Conservation (phyloP, 768 basidiomycete species). For the Xerocomellus chrysenteron region DNA sequence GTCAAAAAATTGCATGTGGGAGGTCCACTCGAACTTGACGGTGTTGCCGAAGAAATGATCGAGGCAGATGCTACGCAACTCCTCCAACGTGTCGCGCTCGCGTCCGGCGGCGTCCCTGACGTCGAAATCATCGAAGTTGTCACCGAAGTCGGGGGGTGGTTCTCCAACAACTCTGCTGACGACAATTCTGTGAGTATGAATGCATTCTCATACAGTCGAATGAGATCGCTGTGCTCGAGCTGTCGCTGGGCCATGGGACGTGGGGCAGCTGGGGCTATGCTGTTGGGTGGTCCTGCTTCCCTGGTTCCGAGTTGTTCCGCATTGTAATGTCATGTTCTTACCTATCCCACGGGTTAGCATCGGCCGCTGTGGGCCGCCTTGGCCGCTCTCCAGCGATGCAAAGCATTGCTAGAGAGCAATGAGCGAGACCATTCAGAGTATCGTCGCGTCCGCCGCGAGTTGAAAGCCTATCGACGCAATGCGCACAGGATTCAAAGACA, state of each 20-base stretch:
- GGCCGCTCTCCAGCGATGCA: constrained; percentile 39
- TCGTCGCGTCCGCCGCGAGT: constrained; percentile 32
- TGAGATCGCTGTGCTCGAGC: not conserved
- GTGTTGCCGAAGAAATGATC: constrained; percentile 41
- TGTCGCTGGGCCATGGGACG: not conserved
- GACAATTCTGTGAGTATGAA: constrained; percentile 34
- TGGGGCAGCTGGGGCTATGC: not conserved
- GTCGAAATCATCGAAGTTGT: constrained; percentile 39
- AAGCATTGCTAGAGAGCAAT: constrained; percentile 35
- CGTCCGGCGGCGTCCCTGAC: constrained; percentile 34
- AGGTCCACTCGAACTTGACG: constrained; percentile 38
- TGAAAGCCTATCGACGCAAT: constrained; percentile 29
- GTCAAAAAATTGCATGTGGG: constrained; percentile 69
- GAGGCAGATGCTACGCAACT: constrained; percentile 40
- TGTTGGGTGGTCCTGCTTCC: constrained; percentile 1
- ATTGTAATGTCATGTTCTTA: constrained; percentile 18
- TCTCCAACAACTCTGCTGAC: constrained; percentile 41
- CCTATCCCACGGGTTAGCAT: constrained; percentile 27
- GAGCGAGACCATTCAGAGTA: constrained; percentile 32
- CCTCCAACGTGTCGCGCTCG: constrained; percentile 35
- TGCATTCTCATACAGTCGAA: not conserved
- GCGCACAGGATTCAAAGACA: constrained; percentile 35
- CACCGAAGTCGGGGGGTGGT: constrained; percentile 52
- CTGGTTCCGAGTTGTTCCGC: constrained; percentile 25
- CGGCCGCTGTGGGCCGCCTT: constrained; percentile 33